Percentiles rank a stretch among this genome's conserved stretches.
Evolutionary conservation across 768 basidiomycete species (phyloP).

Genomic region (Russula griseocarnosa): DNA sequence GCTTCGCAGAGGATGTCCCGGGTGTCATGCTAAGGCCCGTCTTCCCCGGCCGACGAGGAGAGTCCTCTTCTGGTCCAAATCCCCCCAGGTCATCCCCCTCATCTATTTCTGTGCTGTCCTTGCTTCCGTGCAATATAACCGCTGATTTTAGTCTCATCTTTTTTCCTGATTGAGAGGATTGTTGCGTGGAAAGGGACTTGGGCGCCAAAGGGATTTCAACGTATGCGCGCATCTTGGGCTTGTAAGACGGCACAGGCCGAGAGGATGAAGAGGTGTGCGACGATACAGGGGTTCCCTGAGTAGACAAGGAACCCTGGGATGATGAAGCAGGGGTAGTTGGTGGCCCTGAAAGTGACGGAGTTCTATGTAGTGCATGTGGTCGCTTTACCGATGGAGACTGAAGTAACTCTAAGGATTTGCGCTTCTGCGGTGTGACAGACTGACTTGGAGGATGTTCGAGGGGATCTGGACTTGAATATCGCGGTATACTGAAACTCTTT

Average conservation of each 20-base stretch:
- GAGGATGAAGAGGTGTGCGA: slow-evolving; percentile 2
- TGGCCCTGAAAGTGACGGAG: slow-evolving; percentile 15
- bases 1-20: slow-evolving; percentile 49
- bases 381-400: slow-evolving; percentile 66
- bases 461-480: slow-evolving; percentile 30
- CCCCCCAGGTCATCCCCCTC: slow-evolving; percentile 30
- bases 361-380: slow-evolving; percentile 35
- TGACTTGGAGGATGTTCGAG: slow-evolving; percentile 31
- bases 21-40: slow-evolving; percentile 31
- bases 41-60: slow-evolving; percentile 39
- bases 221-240: slow-evolving; percentile 31
- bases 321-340: slow-evolving; percentile 27
- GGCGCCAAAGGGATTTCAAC: slow-evolving; percentile 34
- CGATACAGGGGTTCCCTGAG: slow-evolving; percentile 10
- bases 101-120: slow-evolving; percentile 8
- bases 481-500: slow-evolving; percentile 34
- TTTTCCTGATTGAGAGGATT: slow-evolving; percentile 24
- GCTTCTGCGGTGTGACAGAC: slow-evolving; percentile 60
- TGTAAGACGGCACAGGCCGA: slow-evolving; percentile 23
- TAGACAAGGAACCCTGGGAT: slow-evolving; percentile 20
- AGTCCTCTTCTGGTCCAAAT: slow-evolving; percentile 40
- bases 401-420: slow-evolving; percentile 58
- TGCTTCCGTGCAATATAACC: slow-evolving; percentile 20
- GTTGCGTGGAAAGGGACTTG: slow-evolving; percentile 26
- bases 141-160: slow-evolving; percentile 12